These are phyloP conservation scores for Phanerochaete carnosa DNA, from an alignment of 768 basidiomycete genomes.

Conservation along the genomic window DNA sequence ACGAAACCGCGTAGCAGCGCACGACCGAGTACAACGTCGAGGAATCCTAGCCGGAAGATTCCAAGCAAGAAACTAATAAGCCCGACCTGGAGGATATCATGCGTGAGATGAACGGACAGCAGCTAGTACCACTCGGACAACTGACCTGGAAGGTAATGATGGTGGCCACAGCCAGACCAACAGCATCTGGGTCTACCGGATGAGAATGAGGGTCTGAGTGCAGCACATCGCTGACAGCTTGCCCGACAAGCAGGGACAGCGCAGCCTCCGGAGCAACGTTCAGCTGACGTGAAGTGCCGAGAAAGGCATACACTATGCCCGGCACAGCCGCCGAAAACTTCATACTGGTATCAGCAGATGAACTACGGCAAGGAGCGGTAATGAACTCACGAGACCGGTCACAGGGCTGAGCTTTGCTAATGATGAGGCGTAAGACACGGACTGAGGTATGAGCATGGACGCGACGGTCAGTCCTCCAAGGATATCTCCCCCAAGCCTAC, in stretches of 20 bases:
- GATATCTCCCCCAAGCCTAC: conserved; percentile 65
- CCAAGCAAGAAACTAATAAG: conserved; percentile 84
- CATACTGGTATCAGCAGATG: background rate
- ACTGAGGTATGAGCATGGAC: conserved; percentile 80
- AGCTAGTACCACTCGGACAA: background rate
- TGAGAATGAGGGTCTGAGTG: conserved; percentile 26
- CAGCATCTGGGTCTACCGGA: conserved; percentile 40
- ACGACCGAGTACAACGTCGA: conserved; percentile 90
- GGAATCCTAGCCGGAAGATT: conserved; percentile 85
- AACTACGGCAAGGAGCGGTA: background rate
- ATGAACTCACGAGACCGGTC: conserved; percentile 63
- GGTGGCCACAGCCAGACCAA: conserved; percentile 71
- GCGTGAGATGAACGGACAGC: background rate
- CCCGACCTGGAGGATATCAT: conserved; percentile 52
- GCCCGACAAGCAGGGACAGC: conserved; percentile 81
- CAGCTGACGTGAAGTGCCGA: conserved; percentile 80
- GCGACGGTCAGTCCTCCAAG: conserved; percentile 85
- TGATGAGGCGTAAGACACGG: conserved; percentile 88
- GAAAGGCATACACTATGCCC: conserved; percentile 83
- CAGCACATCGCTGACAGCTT: conserved; percentile 72
- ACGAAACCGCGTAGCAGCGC: conserved; percentile 87
- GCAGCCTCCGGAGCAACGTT: conserved; percentile 90
- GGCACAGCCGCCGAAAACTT: conserved; percentile 87
- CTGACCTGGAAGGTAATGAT: conserved; percentile 81
- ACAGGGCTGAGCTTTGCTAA: conserved; percentile 83